Evolutionary conservation across 2,329 filamentous ascomycete genomes (phyloP), one percentile per base, ranked within the genome.

Genomic region (Microcyclosporella mali): DNA sequence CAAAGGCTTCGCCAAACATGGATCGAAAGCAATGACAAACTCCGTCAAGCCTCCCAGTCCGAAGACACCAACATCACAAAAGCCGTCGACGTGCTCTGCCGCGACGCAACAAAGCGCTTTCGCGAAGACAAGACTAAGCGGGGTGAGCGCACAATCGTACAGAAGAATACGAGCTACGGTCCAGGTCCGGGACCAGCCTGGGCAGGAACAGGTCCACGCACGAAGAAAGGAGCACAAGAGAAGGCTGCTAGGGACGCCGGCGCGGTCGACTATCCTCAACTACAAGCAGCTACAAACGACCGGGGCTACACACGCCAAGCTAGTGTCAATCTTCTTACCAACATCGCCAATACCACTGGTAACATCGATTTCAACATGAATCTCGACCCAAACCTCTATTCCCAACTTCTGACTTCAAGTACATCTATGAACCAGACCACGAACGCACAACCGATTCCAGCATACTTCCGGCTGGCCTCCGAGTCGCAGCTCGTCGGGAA

Each of bases 81-180:
- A 51, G 83, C 83, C 1, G 63, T 89, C 35, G 83, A 89, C 48
- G 71, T 84, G 0, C 66, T 92, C 3, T 84, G 83, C 40, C 75
- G 81, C 39, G 85, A 90, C 63, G 82, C 87, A 14, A 82, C 86
- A 74, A 89, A 89, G 66, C 74, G 86, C 36, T 72, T 84, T 40
- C 77, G 82, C 28, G 82, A 87, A 55, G 81, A 85, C 50, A 75
- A 78, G 46, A 70, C 70, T 1, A 78, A 77, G 38, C 41, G 40
- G 14, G 50, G 52, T 16, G 42, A 47, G 33, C 47, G 50, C 14
- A 33, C 37, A 27, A 37, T 44, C 12, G 40, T 46, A 8, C 50
- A 50, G 33, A 65, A 45, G 49, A 56, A 53, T 18, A 37, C 33
- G 14, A 29, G 36, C n/a, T 56, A 60, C 39, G 69, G 67, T 4